Evolutionary conservation across 371 early-diverging fungal genomes (phyloP), one percentile per base, ranked within the genome.

Genomic region (Mucor sp.): DNA sequence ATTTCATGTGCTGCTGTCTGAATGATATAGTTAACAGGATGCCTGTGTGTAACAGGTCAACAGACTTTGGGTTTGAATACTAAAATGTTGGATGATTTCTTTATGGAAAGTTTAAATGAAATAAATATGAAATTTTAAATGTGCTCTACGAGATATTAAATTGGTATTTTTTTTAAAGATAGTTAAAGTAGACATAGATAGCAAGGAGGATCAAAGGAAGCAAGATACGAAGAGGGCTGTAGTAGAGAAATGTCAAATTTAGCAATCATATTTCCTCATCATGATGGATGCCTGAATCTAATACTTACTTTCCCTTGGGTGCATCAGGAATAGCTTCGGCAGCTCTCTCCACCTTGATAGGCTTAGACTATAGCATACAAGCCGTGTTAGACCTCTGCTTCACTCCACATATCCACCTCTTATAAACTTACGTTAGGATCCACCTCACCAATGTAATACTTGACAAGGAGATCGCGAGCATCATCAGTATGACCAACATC

Each of bases 401-500:
- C 4, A 14, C 14, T 37, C 37, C 14, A 14, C 4, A 37, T 41
- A 30, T 30, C 2, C 6, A 30, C 21, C 17, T 32, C 8, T 8
- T 6, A 23, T 23, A 4, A 17, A 79, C 87, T 83, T 85, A 87
- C 89, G 33, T 75, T 68, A 60, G 78, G 68, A 79, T 91, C 86
- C 30, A 93, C 79, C 47, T 91, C 86, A 60, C 97, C 98, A 70
- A 96, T 76, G 60, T 79, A 82, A 70, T 89, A 87, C 43, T 84
- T 79, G 59, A 85, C 74, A 62, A 98, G 81, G 67, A 95, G 66
- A 25, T 93, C 92, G 57, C 91, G 91, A 30, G 99, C 99, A 70
- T 95, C 95, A 23, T 94, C 92, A 35, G 94, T 93, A 83, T 98
- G 99, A 53, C 95, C 95, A 68, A 98, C 93, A 80, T 97, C 97